These are phyloP conservation scores for Arctium lappa DNA, from an alignment of 129 eudicot species.

Conservation along the genomic window DNA sequence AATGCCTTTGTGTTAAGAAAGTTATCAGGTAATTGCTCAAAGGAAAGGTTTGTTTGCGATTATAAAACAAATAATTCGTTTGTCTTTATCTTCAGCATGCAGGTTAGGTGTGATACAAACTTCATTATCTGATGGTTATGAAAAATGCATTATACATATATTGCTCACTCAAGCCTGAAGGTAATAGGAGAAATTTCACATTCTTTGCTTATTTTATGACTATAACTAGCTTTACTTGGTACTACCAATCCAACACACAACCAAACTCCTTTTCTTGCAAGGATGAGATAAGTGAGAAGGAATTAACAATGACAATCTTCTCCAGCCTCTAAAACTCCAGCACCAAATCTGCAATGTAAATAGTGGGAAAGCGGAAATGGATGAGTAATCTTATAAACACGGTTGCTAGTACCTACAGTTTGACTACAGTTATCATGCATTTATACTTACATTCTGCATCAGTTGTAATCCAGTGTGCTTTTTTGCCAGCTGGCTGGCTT, in stretches of 20 bases:
- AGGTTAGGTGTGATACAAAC: conserved; percentile 1
- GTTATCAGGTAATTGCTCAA: background rate
- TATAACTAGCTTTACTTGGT: conserved; percentile 9
- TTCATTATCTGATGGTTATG: conserved; percentile 6
- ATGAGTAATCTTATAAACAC: background rate
- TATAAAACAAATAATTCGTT: background rate
- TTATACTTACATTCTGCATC: conserved; percentile 79
- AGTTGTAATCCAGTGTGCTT: conserved; percentile 72
- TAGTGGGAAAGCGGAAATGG: conserved; percentile 6
- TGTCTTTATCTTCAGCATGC: background rate
- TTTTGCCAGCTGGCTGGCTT: conserved; percentile 27
- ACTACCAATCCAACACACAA: conserved; percentile 16
- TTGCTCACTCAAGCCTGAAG: conserved; percentile 14
- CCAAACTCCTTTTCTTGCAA: conserved; percentile 26
- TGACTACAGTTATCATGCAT: background rate
- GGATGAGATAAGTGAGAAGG: conserved; percentile 10
- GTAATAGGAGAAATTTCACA: conserved; percentile 14
- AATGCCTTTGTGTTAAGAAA: background rate
- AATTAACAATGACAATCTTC: conserved; percentile 6
- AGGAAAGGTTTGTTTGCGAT: background rate
- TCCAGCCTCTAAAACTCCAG: conserved; percentile 58
- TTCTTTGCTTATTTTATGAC: conserved; percentile 30
- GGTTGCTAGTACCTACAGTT: background rate
- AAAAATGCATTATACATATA: conserved; percentile 13
- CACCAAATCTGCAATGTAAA: conserved; percentile 53